Conservation (phyloP, 208 protist genomes). For the Tritrichomonas musculus region DNA sequence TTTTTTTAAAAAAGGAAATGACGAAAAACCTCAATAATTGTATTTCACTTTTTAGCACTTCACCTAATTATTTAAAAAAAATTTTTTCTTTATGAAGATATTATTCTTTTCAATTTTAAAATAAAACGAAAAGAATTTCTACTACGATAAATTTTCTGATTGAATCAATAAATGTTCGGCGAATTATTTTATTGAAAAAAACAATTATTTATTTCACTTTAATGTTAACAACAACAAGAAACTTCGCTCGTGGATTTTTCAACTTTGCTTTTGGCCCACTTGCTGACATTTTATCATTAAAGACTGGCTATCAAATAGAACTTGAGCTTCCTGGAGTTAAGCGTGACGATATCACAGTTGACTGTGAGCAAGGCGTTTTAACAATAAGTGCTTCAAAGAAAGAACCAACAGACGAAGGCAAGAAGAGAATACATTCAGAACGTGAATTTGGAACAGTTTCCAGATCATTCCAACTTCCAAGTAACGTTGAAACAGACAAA, state of each 20-base stretch:
- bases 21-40: no score
- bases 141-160: no score
- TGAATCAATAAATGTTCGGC: no score
- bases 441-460: neutral
- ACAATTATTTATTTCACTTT: no score
- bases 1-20: no score
- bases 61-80: no score
- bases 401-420: neutral
- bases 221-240: neutral
- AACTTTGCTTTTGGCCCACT: neutral
- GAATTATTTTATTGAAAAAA: no score
- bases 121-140: no score
- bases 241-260: neutral
- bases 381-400: neutral
- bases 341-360: neutral
- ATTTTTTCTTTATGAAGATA: no score
- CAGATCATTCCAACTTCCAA: neutral
- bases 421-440: neutral
- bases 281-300: neutral
- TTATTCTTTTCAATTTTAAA: no score
- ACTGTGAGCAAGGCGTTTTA: neutral
- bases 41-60: no score
- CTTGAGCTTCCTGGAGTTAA: conserved; percentile 15
- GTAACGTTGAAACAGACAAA: neutral
- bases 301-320: neutral